Base-by-base conservation (phyloP, 768 basidiomycete species). In the Suillus variegatus region DNA sequence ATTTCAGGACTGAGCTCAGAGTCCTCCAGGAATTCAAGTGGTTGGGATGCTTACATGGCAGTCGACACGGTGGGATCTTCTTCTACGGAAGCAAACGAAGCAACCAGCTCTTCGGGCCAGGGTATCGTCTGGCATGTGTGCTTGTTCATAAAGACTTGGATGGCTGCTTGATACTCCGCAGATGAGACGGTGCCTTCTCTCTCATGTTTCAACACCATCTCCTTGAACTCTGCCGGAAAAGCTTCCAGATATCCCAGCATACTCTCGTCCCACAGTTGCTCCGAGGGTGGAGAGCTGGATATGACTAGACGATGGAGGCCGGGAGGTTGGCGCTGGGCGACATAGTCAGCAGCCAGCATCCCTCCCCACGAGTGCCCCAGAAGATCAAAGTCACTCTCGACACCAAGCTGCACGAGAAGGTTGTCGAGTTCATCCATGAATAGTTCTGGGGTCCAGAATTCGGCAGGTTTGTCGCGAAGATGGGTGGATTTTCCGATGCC, bases 281-380 rank as follows among this genome's bases (percentile, higher is more conserved):
- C 70, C 10, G 78, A 78, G 10, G 77, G 75, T 0, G 77, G 74
- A 0, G 76, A 71, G 38, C 77, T 80, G 7, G 74, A 71, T 20
- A 81, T 67, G 35, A 80, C 72, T 1, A 81, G 67, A 10, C 72
- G 78, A 54, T 73, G 77, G 13, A 85, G 65, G 0, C 82, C 82
- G 0, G 61, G 28, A 3, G 83, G 83, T n/a, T 80, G 75, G 14
- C 75, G 74, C 18, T 74, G 68, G 44, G 78, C 73, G 8, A 69
- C 82, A 58, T 80, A 83, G 46, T 82, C 78, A 6, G 75, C 67
- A 0, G 76, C 84, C 10, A 88, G 76, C 75, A 85, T 85, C 1
- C 82, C 85, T 14, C 87, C 87, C 86, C 86, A 86, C 6, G 84
- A 86, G 57, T 88, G 86, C 0, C 87, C 87, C 1, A 81, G 67